Conservation (phyloP, 2,329 filamentous ascomycete genomes). For the Sporothrix variecibatus region DNA sequence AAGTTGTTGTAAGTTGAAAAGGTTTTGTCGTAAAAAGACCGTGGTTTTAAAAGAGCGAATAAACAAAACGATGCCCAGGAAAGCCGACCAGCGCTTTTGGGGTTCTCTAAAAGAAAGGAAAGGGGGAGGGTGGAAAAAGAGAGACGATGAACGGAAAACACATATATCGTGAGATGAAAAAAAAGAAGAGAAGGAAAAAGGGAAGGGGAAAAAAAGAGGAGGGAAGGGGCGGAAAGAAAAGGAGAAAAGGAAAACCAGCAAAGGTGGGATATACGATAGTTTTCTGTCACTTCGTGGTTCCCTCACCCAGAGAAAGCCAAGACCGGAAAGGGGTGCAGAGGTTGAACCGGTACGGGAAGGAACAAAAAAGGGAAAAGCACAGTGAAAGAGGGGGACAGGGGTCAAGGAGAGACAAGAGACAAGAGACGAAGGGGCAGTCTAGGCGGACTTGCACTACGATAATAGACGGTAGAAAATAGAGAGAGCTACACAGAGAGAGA, state of each 20-base stretch:
- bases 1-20: slow-evolving; percentile 32
- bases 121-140: slow-evolving; percentile 6
- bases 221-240: neutral
- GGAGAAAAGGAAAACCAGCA: neutral
- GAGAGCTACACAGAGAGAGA: neutral
- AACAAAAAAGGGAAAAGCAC: neutral
- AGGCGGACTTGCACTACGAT: neutral
- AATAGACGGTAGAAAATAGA: neutral
- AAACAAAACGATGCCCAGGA: slow-evolving; percentile 39
- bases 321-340: neutral
- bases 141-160: slow-evolving; percentile 14
- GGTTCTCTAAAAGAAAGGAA: slow-evolving; percentile 32
- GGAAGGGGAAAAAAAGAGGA: neutral
- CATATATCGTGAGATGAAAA: slow-evolving; percentile 22
- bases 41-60: slow-evolving; percentile 26
- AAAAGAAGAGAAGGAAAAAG: slow-evolving; percentile 6
- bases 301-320: neutral
- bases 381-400: neutral
- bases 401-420: neutral
- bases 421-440: neutral
- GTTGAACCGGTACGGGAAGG: slow-evolving; percentile 10
- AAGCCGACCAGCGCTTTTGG: slow-evolving; percentile 56
- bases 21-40: neutral
- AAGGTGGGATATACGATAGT: neutral
- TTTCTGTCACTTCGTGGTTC: neutral